phyloP scores from a whole-genome alignment of 768 basidiomycete genomes.

The Clavaria fumosa region DNA sequence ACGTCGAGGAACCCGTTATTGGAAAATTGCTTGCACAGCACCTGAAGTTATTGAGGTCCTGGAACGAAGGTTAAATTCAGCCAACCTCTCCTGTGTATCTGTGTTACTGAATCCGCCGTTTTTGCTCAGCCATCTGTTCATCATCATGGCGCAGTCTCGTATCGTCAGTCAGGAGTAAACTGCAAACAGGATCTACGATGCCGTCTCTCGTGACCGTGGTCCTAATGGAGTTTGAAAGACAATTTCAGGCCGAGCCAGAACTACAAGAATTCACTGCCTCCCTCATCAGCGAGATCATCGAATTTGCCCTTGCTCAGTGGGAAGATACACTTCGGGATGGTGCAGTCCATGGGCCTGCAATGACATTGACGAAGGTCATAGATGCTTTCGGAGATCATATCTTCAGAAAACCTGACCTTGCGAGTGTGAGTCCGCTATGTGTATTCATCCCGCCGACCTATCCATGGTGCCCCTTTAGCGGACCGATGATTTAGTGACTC shows the following conservation, averaged over 20 bases:
- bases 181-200: constrained; percentile 11
- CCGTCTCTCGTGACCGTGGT: constrained; percentile 27
- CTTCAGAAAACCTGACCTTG: constrained; percentile 28
- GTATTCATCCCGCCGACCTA: neutral
- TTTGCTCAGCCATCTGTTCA: constrained; percentile 14
- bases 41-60: constrained; percentile 19
- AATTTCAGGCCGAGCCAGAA: constrained; percentile 20
- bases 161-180: constrained; percentile 21
- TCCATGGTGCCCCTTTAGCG: constrained; percentile 23
- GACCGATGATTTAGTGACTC: constrained; percentile 28
- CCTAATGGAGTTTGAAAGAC: constrained; percentile 29
- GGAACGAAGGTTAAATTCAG: too few species aligned
- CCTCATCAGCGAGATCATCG: constrained; percentile 22
- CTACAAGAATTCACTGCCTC: constrained; percentile 15
- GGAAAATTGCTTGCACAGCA: constrained; percentile 30
- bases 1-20: constrained; percentile 29
- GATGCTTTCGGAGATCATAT: constrained; percentile 36
- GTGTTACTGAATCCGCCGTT: neutral
- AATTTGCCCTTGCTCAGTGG: constrained; percentile 20
- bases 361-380: constrained; percentile 29
- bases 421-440: constrained; percentile 24
- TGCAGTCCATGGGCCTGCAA: constrained; percentile 3
- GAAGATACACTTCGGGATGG: constrained; percentile 13
- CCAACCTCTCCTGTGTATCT: too few species aligned
- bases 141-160: constrained; percentile 38